Evolutionary conservation across 108 stramenopile species (phyloP).

Genomic region (Stephanodiscus triporus): DNA sequence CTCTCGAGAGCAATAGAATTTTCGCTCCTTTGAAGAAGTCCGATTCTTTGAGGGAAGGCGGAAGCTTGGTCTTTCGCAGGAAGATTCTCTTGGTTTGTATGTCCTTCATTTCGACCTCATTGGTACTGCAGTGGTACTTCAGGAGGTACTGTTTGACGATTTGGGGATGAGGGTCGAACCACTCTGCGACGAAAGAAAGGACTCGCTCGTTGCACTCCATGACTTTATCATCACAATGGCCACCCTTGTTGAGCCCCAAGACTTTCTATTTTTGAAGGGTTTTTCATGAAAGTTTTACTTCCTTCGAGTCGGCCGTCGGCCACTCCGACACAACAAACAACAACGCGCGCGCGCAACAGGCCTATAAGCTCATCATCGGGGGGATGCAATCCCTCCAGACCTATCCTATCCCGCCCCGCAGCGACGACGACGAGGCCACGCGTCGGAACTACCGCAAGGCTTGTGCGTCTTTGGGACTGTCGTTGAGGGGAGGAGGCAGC

Average conservation of each 20-base stretch:
- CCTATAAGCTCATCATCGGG: constrained; percentile 47
- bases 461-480: neutral
- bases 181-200: constrained; percentile 54
- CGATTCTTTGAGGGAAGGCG: constrained; percentile 19
- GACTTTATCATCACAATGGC: no score
- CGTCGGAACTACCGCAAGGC: neutral
- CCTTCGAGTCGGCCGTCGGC: no score
- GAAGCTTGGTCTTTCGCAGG: constrained; percentile 50
- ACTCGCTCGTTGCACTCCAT: constrained; percentile 38
- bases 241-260: neutral
- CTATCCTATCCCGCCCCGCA: constrained; percentile 20
- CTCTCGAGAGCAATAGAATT: constrained; percentile 43
- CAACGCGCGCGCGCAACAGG: no score
- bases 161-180: constrained; percentile 59
- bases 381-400: constrained; percentile 48
- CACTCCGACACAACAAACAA: no score
- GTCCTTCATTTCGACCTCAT: constrained; percentile 60
- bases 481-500: neutral
- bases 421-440: constrained; percentile 5
- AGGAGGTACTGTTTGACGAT: constrained; percentile 49
- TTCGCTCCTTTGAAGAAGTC: constrained; percentile 46
- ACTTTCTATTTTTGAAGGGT: neutral
- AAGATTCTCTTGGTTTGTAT: constrained; percentile 44
- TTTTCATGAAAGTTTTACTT: no score
- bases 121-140: constrained; percentile 43